Evolutionary conservation across 2,329 filamentous ascomycete species (phyloP).

Genomic region (Aspergillus fijiensis): DNA sequence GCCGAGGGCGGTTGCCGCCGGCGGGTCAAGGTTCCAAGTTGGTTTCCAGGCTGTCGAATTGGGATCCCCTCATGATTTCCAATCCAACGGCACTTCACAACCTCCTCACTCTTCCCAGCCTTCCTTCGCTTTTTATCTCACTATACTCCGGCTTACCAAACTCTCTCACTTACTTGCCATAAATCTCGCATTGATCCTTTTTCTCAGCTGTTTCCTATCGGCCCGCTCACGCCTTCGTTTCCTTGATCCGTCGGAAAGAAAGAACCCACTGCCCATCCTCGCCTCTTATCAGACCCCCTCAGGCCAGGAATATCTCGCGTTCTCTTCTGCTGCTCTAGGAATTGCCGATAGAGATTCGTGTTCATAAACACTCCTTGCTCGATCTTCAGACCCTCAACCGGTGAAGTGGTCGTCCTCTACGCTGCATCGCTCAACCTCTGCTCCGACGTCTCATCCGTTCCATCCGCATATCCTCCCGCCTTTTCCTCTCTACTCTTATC

Average conservation of each 20-base stretch:
- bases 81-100: constrained; percentile 10
- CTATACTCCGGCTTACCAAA: not conserved
- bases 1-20: constrained; percentile 2
- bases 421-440: not conserved
- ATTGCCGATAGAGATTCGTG: not conserved
- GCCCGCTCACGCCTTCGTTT: not conserved
- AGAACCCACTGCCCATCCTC: not conserved
- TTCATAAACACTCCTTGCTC: not conserved
- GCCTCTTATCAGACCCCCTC: not conserved
- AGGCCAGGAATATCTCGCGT: not conserved
- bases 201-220: not conserved
- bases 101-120: not conserved
- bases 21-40: constrained; percentile 1
- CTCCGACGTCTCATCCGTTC: not conserved
- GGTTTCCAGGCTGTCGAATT: constrained; percentile 8
- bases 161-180: constrained; percentile 1
- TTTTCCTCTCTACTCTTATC: not conserved
- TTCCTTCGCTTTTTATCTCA: not conserved
- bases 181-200: constrained; percentile 5
- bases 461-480: not conserved
- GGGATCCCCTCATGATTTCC: constrained; percentile 18
- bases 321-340: not conserved
- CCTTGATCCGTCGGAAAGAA: not conserved
- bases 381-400: not conserved
- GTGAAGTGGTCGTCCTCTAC: not conserved